Conservation (phyloP, 371 early-diverging fungal genomes). For the Capillidium rhysosporum region DNA sequence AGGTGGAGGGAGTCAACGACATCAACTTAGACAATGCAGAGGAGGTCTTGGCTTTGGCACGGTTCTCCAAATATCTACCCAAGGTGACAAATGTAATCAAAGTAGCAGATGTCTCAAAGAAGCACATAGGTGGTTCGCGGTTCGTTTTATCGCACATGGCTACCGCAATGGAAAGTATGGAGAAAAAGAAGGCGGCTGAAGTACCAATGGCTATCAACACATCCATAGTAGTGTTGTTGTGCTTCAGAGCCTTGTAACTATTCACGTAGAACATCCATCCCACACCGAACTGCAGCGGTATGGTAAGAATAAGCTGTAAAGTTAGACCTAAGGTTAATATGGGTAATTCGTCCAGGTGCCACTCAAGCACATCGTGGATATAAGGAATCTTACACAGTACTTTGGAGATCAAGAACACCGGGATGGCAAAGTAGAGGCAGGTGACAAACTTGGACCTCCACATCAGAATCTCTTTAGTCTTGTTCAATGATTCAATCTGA, state of each 20-base stretch:
- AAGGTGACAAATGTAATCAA: constrained; percentile 76
- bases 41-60: constrained; percentile 84
- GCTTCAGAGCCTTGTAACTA: constrained; percentile 54
- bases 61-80: constrained; percentile 80
- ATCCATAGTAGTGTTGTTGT: constrained; percentile 86
- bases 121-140: constrained; percentile 38
- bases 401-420: constrained; percentile 74
- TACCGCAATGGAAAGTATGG: constrained; percentile 22
- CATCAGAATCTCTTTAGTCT: constrained; percentile 65
- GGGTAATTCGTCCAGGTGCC: constrained; percentile 14
- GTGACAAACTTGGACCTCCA: constrained; percentile 47
- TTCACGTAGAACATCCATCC: constrained; percentile 59
- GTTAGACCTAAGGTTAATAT: constrained; percentile 42
- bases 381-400: constrained; percentile 42
- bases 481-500: constrained; percentile 75
- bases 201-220: constrained; percentile 82
- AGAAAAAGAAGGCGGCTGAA: constrained; percentile 58
- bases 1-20: constrained; percentile 58
- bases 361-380: constrained; percentile 8
- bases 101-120: constrained; percentile 85
- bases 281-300: constrained; percentile 80
- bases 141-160: constrained; percentile 5
- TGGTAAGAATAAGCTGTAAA: constrained; percentile 29
- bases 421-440: constrained; percentile 48
- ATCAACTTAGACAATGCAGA: constrained; percentile 73